phyloP scores from a whole-genome alignment of 352 stramenopile species.

The Phytopythium boreale region DNA sequence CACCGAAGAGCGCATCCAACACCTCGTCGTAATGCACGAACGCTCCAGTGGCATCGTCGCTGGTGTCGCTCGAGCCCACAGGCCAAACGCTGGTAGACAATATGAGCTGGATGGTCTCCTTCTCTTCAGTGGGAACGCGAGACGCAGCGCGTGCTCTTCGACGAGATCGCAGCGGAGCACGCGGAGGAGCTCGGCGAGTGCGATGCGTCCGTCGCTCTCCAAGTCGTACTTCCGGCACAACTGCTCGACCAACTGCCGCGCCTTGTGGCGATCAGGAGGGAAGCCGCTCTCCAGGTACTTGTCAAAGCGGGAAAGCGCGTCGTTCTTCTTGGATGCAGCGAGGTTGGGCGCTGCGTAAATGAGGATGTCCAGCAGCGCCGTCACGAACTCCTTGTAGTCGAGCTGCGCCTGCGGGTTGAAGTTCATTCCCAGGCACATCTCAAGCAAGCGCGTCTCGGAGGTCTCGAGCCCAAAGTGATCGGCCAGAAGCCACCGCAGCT shows the following conservation, averaged over 20 bases:
- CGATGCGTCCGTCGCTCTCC: conserved; percentile 28
- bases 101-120: conserved; percentile 28
- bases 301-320: conserved; percentile 20
- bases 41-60: background rate
- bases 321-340: conserved; percentile 15
- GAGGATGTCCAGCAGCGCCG: conserved; percentile 54
- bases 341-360: conserved; percentile 36
- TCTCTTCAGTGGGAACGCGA: conserved; percentile 32
- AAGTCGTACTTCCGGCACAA: conserved; percentile 56
- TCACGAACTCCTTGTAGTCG: conserved; percentile 46
- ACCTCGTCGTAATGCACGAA: conserved; percentile 38
- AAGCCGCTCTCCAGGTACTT: conserved; percentile 48
- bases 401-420: conserved; percentile 50
- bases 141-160: conserved; percentile 24
- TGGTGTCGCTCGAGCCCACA: background rate
- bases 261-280: conserved; percentile 9
- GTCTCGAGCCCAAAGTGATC: conserved; percentile 32
- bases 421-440: conserved; percentile 62
- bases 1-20: conserved; percentile 32
- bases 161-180: conserved; percentile 37
- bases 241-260: conserved; percentile 21
- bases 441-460: conserved; percentile 36
- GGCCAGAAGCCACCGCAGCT: conserved; percentile 38
- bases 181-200: conserved; percentile 28
- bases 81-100: conserved; percentile 11